Evolutionary conservation across 306 rosid species (phyloP), one percentile per base, ranked within the genome.

Genomic region (Purshia tridentata): DNA sequence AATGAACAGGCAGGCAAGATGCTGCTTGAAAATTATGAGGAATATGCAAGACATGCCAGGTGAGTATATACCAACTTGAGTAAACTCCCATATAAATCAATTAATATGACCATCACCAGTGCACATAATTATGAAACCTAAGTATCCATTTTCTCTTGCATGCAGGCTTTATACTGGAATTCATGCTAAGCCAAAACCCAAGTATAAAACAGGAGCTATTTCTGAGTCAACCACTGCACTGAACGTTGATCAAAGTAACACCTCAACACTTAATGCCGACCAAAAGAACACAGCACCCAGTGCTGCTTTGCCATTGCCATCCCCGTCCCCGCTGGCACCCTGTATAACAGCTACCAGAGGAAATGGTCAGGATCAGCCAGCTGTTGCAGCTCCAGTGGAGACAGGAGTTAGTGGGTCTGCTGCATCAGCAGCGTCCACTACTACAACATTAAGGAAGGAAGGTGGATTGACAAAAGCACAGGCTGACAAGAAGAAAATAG

Each of bases 11-110:
- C 99, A 71, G 97, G 96, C 66, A 95, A 95, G 81, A 71, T 95
- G 90, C 84, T 95, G 60, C 97, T 91, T 66, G 99, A 95, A 64
- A 76, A 95, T 80, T 95, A 95, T 63, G 98, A 95, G 68, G 97
- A 88, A 85, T 95, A 95, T 86, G 99, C 98, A 62, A 90, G 92
- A 88, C 99, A 65, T 84, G 99, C 99, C 81, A 88, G 97, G 99
- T 91, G 66, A 81, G 91, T 9, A 44, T 5, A 18, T 69, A 9
- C 73, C 39, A 19, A 52, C 73, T 40, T 8, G 51, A 44, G 20
- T 18, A 6, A 55, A 15, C 39, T 54, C 29, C 13, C 5, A 2
- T 47, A 14, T 58, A 23, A 16, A 29, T 18, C 22, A 23, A 23
- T 4, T 16, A 23, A 52, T 29, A 35, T 16, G 59, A 68, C 59